Evolutionary conservation across 805 yeast species (phyloP).

Genomic region (Starmera amethionina): DNA sequence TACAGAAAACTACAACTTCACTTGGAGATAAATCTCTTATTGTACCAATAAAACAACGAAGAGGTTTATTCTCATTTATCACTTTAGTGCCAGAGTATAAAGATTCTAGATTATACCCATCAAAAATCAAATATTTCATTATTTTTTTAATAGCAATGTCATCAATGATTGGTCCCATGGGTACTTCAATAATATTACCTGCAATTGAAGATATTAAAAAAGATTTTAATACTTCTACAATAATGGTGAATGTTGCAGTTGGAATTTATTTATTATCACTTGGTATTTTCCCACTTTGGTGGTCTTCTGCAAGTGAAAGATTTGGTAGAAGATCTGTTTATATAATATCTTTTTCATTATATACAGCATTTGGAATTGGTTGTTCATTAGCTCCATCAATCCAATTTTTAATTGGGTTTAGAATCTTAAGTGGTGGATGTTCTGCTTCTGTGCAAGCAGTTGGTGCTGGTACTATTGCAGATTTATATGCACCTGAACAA

Average conservation of each 20-base stretch:
- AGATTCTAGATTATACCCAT: conserved; percentile 60
- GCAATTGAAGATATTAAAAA: conserved; percentile 52
- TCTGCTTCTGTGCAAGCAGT: conserved; percentile 83
- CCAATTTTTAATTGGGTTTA: conserved; percentile 51
- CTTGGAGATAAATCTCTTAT: conserved; percentile 4
- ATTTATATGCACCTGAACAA: conserved; percentile 53
- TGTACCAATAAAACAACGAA: conserved; percentile 9
- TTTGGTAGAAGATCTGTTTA: conserved; percentile 72
- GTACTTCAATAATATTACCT: conserved; percentile 74
- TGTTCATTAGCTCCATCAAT: conserved; percentile 57
- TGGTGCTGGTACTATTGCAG: conserved; percentile 84
- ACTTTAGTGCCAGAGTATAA: conserved; percentile 57
- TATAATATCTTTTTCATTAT: conserved; percentile 52
- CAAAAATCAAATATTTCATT: conserved; percentile 36
- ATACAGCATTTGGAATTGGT: conserved; percentile 62
- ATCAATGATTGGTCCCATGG: conserved; percentile 82
- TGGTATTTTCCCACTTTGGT: conserved; percentile 82
- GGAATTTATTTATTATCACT: conserved; percentile 68
- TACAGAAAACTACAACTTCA: background rate
- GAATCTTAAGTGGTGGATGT: conserved; percentile 69
- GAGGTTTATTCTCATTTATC: conserved; percentile 49
- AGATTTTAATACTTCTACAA: conserved; percentile 45
- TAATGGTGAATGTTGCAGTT: conserved; percentile 65
- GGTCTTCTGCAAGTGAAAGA: conserved; percentile 72
- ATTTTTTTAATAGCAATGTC: conserved; percentile 63